A percentile compares a stretch with the other conserved stretches of the same genome.
phyloP scores from a whole-genome alignment of 108 stramenopile genomes.

The Discostella stelligeroides region DNA sequence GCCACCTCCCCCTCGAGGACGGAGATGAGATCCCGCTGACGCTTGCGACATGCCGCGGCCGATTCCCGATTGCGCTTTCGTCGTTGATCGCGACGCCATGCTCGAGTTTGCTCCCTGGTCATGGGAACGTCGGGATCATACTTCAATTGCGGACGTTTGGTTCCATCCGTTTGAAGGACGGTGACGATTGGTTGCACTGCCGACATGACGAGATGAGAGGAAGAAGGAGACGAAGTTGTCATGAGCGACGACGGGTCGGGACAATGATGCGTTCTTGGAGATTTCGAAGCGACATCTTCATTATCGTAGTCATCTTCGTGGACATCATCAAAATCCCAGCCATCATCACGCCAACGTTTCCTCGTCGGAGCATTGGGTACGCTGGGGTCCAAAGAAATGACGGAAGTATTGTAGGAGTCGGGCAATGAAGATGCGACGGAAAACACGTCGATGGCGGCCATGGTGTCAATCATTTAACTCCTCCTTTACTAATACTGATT shows the following conservation, averaged over 20 bases:
- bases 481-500: too few relatives aligned
- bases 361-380: slow-evolving; percentile 43
- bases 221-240: background rate
- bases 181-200: slow-evolving; percentile 25
- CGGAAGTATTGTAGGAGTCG: background rate
- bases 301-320: background rate
- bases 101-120: slow-evolving; percentile 77
- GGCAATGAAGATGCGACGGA: slow-evolving; percentile 3
- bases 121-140: slow-evolving; percentile 88
- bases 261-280: background rate
- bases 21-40: slow-evolving; percentile 76
- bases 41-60: slow-evolving; percentile 80
- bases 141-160: slow-evolving; percentile 66
- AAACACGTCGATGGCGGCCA: background rate
- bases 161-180: slow-evolving; percentile 21
- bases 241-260: background rate
- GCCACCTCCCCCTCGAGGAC: slow-evolving; percentile 78
- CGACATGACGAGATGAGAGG: background rate
- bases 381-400: background rate
- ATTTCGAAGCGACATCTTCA: background rate
- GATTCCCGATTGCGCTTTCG: slow-evolving; percentile 84
- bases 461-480: too few relatives aligned
- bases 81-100: slow-evolving; percentile 83
- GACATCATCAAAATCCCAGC: background rate
- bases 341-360: slow-evolving; percentile 59